Percentiles rank a stretch among this genome's conserved stretches.
Evolutionary conservation across 257 asterid genomes (phyloP).

Genomic region (Eucommia ulmoides): DNA sequence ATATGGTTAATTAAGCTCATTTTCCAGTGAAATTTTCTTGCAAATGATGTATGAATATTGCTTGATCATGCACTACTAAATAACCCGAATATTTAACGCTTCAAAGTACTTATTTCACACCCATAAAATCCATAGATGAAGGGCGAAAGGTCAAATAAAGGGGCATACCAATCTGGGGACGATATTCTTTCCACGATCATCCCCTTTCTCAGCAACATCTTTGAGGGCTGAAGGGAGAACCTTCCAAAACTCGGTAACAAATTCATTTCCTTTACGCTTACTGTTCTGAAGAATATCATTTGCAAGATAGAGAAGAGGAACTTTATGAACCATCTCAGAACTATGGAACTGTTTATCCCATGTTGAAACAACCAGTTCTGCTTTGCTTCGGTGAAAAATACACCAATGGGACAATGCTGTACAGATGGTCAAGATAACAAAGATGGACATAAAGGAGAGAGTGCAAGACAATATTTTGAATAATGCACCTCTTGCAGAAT

Average conservation of each 20-base stretch:
- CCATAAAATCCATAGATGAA: no score
- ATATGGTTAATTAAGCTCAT: no score
- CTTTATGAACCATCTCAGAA: conserved; percentile 60
- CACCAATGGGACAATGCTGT: conserved; percentile 96
- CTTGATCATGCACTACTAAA: no score
- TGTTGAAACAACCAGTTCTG: conserved; percentile 71
- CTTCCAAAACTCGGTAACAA: conserved; percentile 84
- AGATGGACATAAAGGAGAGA: background rate
- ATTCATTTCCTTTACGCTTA: conserved; percentile 88
- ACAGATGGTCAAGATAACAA: conserved; percentile 29
- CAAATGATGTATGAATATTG: no score
- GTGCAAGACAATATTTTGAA: background rate
- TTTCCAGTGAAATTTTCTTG: no score
- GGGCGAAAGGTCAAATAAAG: no score
- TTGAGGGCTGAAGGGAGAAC: conserved; percentile 87
- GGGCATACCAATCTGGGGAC: conserved; percentile 89
- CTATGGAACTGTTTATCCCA: conserved; percentile 77
- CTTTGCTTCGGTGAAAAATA: conserved; percentile 85
- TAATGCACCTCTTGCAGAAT: background rate
- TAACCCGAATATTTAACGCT: no score
- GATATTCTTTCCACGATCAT: conserved; percentile 55
- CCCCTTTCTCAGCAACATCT: conserved; percentile 51
- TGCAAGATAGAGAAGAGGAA: conserved; percentile 82
- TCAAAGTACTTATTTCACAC: no score
- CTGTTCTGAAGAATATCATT: conserved; percentile 92